Conservation (phyloP, 2,329 filamentous ascomycete genomes). For the Arachnomyces sp. region DNA sequence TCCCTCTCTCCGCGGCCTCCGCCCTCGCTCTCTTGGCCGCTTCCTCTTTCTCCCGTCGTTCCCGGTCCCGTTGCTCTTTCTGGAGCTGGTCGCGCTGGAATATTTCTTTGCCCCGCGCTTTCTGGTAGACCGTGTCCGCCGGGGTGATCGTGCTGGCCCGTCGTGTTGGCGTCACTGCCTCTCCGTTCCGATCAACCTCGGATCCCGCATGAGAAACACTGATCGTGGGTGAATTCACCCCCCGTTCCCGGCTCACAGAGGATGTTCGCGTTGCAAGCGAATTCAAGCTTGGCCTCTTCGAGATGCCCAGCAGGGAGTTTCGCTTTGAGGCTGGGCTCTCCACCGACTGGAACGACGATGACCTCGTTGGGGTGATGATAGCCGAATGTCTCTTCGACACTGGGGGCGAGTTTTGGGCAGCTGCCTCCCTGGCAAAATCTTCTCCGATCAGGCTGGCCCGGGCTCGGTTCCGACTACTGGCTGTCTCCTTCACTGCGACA, state of each 20-base stretch:
- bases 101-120: conserved; percentile 30
- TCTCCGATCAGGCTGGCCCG: conserved; percentile 16
- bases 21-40: conserved; percentile 23
- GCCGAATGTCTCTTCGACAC: conserved; percentile 9
- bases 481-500: conserved; percentile 37
- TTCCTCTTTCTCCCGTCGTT: conserved; percentile 24
- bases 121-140: conserved; percentile 15
- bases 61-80: conserved; percentile 18
- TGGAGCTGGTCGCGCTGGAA: conserved; percentile 18
- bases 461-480: conserved; percentile 37
- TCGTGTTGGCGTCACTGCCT: no score
- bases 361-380: conserved; percentile 3
- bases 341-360: conserved; percentile 12
- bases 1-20: conserved; percentile 27
- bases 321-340: conserved; percentile 7
- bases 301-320: no score
- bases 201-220: no score
- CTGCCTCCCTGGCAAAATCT: conserved; percentile 5
- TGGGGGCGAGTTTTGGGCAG: conserved; percentile 16
- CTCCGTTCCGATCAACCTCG: no score
- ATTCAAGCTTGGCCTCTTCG: no score
- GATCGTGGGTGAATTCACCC: no score
- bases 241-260: no score
- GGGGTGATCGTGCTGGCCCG: no score
- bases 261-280: no score